These are phyloP conservation scores for Amaranthus cruentus DNA, from an alignment of 148 eudicot genomes.

Conservation along the genomic window DNA sequence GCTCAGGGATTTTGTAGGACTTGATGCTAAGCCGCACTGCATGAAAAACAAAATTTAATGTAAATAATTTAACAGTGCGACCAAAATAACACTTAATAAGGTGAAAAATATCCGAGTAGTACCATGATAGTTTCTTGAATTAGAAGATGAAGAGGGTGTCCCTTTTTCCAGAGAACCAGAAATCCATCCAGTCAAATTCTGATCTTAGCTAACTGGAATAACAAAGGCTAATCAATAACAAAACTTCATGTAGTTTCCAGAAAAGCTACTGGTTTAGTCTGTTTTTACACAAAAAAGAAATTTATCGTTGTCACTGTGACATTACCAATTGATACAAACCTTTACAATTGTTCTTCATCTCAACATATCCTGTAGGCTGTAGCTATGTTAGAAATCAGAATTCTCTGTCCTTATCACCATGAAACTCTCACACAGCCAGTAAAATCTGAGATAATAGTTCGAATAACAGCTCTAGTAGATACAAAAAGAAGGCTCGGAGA, in stretches of 20 bases:
- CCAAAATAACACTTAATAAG: not conserved
- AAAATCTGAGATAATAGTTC: too few relatives aligned
- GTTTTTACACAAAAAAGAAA: too few relatives aligned
- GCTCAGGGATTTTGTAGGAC: slow-evolving; percentile 94
- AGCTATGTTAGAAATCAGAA: too few relatives aligned
- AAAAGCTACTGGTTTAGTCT: too few relatives aligned
- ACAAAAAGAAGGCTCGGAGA: too few relatives aligned
- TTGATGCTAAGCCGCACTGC: slow-evolving; percentile 92
- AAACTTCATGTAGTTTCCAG: slow-evolving; percentile 47
- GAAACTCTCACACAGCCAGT: too few relatives aligned
- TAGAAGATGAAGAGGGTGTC: slow-evolving; percentile 40
- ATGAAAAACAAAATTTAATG: slow-evolving; percentile 19
- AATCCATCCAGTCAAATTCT: slow-evolving; percentile 10
- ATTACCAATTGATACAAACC: too few relatives aligned
- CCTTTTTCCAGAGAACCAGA: slow-evolving; percentile 38
- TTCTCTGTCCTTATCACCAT: too few relatives aligned
- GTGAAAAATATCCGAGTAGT: not conserved
- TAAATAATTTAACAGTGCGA: slow-evolving; percentile 19
- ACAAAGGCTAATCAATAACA: slow-evolving; percentile 4
- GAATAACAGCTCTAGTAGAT: too few relatives aligned
- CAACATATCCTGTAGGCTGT: too few relatives aligned
- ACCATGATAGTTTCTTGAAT: slow-evolving; percentile 60
- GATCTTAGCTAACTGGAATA: not conserved
- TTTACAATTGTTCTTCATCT: too few relatives aligned
- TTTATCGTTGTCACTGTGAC: too few relatives aligned